Evolutionary conservation across 176 grass and related monocot genomes (phyloP), one percentile per base, ranked within the genome.

Genomic region (Zizania latifolia): DNA sequence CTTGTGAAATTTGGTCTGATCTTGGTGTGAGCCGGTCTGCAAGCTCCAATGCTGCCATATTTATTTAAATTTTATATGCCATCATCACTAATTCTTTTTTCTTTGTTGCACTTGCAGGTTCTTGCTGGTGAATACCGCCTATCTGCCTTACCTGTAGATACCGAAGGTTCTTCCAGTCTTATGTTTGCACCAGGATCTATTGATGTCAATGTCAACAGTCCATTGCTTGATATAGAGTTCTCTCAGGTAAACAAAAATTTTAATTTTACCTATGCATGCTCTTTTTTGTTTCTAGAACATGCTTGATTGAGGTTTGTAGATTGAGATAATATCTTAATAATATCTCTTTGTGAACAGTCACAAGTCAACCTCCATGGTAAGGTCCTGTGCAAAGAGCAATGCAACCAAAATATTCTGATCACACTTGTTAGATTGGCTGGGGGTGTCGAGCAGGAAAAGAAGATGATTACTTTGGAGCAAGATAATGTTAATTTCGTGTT

Each of bases 291-390:
- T 6, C 65, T 58, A 45, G 21, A 44, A 71, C 11, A 14, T 68
- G 12, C 72, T 65, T 46, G 7, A 61, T 65, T 59, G 24, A 70
- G n/a, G 4, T 10, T 57, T 68, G 14, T 87, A 48, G 73, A 34
- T 61, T 62, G 58, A 10, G 62, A 74, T 83, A 75, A 35, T 62
- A 78, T 78, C 82, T 72, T 59, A 85, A 13, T 14, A 61, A 40
- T 43, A 60, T 62, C 29, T 86, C 22, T 64, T 59, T 88, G 71
- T 35, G 63, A 75, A 80, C 84, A 99, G 95, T 85, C 89, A 19
- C 95, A 92, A 86, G 95, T 99, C 70, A 90, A 89, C 83, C 82
- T 99, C 89, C 81, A 92, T 71, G 95, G 95, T 80, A 87, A 77
- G 69, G 87, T 99, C 37, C 36, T 72, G 8, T 99, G 95, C 82